These are phyloP conservation scores for Ballota nigra DNA, from an alignment of 257 asterid species.

Conservation along the genomic window DNA sequence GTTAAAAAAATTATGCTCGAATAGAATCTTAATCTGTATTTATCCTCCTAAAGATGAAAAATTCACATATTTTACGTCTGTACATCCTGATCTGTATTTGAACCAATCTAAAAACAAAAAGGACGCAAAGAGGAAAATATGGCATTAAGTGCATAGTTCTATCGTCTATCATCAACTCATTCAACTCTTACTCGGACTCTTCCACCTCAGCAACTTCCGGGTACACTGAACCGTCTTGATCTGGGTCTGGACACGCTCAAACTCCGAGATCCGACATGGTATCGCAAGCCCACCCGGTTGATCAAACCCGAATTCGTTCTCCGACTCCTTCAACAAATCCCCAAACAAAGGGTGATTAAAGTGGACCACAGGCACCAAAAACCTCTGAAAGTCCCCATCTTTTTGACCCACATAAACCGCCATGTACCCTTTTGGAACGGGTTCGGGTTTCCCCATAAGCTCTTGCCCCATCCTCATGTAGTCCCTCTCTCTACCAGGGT, in stretches of 20 bases:
- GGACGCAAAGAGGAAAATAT: background rate
- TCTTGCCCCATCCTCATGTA: constrained; percentile 23
- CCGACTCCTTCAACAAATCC: constrained; percentile 57
- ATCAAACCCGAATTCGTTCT: constrained; percentile 64
- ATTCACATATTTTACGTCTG: background rate
- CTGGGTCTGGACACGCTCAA: constrained; percentile 80
- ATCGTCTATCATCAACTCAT: background rate
- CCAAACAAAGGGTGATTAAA: constrained; percentile 73
- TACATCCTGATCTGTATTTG: background rate
- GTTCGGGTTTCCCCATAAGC: constrained; percentile 24
- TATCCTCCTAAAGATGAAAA: background rate
- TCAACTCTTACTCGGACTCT: constrained; percentile 2
- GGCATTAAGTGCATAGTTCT: background rate
- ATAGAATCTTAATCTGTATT: too few species aligned
- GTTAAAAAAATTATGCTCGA: too few species aligned
- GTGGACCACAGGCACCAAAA: constrained; percentile 63
- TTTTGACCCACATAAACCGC: constrained; percentile 71
- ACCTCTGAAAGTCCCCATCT: constrained; percentile 50
- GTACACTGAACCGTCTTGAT: constrained; percentile 42
- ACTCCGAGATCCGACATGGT: constrained; percentile 79
- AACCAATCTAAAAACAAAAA: background rate
- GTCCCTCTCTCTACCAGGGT: constrained; percentile 11
- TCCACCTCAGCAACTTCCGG: constrained; percentile 38
- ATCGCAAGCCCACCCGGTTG: constrained; percentile 75
- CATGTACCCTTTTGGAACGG: constrained; percentile 59